Conservation (phyloP, 1,284 basidiomycete genomes). For the Cryptococcus sp. region DNA sequence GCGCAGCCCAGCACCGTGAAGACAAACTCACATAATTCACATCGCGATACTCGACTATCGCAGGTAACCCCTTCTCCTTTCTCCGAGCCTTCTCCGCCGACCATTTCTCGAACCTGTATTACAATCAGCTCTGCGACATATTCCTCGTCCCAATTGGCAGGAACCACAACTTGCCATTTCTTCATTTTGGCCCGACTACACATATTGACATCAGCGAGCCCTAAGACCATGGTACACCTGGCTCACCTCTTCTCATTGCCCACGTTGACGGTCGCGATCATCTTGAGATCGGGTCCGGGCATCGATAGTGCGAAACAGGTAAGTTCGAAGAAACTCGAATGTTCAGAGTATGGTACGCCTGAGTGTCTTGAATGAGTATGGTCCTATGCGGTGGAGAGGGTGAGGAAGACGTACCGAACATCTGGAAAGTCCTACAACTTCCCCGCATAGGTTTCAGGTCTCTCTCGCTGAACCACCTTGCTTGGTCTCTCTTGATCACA, state of each 20-base stretch:
- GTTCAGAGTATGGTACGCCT: conserved; percentile 92
- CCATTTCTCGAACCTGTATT: conserved; percentile 75
- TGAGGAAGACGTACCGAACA: conserved; percentile 62
- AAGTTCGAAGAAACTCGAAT: conserved; percentile 90
- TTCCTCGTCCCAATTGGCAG: not conserved
- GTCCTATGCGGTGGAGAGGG: conserved; percentile 6
- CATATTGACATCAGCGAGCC: conserved; percentile 7
- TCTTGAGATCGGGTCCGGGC: conserved; percentile 65
- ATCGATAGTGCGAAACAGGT: conserved; percentile 89
- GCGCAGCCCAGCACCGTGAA: not conserved
- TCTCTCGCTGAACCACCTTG: conserved; percentile 65
- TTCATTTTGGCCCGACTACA: conserved; percentile 73
- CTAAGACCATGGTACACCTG: not conserved
- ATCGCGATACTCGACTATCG: conserved; percentile 62
- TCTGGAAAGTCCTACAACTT: conserved; percentile 67
- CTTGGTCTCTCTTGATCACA: conserved; percentile 68
- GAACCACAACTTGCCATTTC: conserved; percentile 56
- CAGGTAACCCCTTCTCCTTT: conserved; percentile 55
- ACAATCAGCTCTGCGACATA: not conserved
- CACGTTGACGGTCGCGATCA: conserved; percentile 96
- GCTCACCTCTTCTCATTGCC: conserved; percentile 65
- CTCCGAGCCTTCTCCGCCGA: conserved; percentile 71
- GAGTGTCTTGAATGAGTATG: not conserved
- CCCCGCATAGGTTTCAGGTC: conserved; percentile 72
- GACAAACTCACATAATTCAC: conserved; percentile 46